These are phyloP conservation scores for Vitis hybrid DNA, from an alignment of 177 flowering plant species.

Conservation along the genomic window DNA sequence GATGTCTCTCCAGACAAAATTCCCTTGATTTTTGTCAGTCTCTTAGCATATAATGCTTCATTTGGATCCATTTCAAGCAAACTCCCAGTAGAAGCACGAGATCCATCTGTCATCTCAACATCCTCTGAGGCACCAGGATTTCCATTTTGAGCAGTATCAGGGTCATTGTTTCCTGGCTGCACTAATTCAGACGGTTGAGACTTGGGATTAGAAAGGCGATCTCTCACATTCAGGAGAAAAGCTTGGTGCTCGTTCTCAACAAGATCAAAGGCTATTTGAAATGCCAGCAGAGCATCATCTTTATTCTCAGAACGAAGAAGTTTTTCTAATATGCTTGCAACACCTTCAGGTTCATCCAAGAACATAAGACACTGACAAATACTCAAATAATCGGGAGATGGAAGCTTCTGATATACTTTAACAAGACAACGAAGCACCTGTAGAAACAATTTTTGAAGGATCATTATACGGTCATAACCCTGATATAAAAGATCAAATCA, in stretches of 20 bases:
- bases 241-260: slow-evolving; percentile 97
- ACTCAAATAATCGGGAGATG: slow-evolving; percentile 84
- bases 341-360: slow-evolving; percentile 78
- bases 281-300: slow-evolving; percentile 87
- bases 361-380: slow-evolving; percentile 94
- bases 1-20: slow-evolving; percentile 86
- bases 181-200: slow-evolving; percentile 31
- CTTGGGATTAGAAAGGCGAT: slow-evolving; percentile 63
- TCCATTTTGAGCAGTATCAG: slow-evolving; percentile 44
- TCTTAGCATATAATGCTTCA: slow-evolving; percentile 59
- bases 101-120: slow-evolving; percentile 62
- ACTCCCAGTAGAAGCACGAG: slow-evolving; percentile 29
- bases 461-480: not conserved
- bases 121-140: slow-evolving; percentile 45
- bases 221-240: slow-evolving; percentile 81
- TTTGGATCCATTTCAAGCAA: slow-evolving; percentile 44
- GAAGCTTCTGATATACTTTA: slow-evolving; percentile 61
- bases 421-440: slow-evolving; percentile 93
- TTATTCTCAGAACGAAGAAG: slow-evolving; percentile 63
- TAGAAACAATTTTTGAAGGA: slow-evolving; percentile 7
- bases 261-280: slow-evolving; percentile 96
- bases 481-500: not conserved
- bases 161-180: slow-evolving; percentile 32
- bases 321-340: slow-evolving; percentile 72
- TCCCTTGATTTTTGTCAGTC: slow-evolving; percentile 64